These are phyloP conservation scores for Backusella tuberculispora DNA, from an alignment of 192 early-diverging fungal genomes.

Conservation along the genomic window DNA sequence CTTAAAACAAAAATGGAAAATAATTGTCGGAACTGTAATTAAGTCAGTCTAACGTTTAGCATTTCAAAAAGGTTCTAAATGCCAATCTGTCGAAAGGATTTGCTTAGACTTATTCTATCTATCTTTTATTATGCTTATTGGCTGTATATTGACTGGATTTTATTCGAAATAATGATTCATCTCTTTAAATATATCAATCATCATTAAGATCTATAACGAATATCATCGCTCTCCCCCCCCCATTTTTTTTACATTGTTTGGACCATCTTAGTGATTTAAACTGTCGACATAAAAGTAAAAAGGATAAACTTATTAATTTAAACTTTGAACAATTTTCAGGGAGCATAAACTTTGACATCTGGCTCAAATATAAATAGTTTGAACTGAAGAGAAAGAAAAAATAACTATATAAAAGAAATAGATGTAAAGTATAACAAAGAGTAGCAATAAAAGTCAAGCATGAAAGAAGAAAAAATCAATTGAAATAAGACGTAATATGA, in stretches of 20 bases:
- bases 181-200: background rate
- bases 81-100: too few relatives aligned
- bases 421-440: too few relatives aligned
- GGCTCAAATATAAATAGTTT: background rate
- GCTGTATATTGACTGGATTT: too few relatives aligned
- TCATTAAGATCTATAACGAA: background rate
- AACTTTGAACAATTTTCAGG: background rate
- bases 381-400: background rate
- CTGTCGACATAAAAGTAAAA: conserved; percentile 4
- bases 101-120: too few relatives aligned
- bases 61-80: background rate
- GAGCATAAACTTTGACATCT: background rate
- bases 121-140: too few relatives aligned
- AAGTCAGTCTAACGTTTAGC: background rate
- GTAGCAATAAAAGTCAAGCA: too few relatives aligned
- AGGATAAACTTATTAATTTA: background rate
- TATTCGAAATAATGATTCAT: background rate
- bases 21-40: background rate
- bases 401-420: background rate
- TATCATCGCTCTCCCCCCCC: background rate
- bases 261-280: background rate
- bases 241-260: background rate
- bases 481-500: too few relatives aligned
- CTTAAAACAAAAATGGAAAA: background rate
- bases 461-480: too few relatives aligned